A percentile compares a stretch with the other conserved stretches of the same genome.
Evolutionary conservation across 768 basidiomycete genomes (phyloP).

Genomic region (Fomitopsis pulvina): DNA sequence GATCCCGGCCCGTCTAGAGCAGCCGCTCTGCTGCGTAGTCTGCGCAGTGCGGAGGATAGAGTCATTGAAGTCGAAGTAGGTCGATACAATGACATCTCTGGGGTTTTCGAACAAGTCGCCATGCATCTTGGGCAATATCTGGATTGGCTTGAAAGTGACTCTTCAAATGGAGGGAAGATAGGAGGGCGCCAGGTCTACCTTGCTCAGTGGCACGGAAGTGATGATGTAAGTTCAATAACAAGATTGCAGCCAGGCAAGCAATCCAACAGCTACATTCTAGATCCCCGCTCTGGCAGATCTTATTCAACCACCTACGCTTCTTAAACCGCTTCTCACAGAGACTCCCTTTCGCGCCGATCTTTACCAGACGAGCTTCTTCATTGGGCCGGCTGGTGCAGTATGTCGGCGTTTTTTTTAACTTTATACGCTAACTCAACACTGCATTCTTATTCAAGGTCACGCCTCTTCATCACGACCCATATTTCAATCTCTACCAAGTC

Average conservation of each 20-base stretch:
- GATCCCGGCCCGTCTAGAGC: background rate
- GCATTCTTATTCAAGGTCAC: constrained; percentile 11
- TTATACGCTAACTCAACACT: background rate
- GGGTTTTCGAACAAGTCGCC: constrained; percentile 7
- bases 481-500: constrained; percentile 19
- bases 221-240: constrained; percentile 13
- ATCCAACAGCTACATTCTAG: background rate
- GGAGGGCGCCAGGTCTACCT: constrained; percentile 10
- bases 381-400: constrained; percentile 17
- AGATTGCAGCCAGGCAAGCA: background rate
- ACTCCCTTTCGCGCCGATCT: constrained; percentile 8
- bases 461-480: constrained; percentile 20
- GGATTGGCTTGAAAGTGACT: constrained; percentile 15
- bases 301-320: constrained; percentile 8
- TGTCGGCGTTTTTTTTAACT: background rate
- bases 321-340: constrained; percentile 10
- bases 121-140: constrained; percentile 15
- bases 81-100: constrained; percentile 11
- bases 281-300: constrained; percentile 4
- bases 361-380: constrained; percentile 18
- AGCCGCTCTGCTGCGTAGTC: constrained; percentile 7
- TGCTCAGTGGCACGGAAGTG: constrained; percentile 16
- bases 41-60: constrained; percentile 9
- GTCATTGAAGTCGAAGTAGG: constrained; percentile 20
- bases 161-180: constrained; percentile 4